Evolutionary conservation across 1,284 basidiomycete genomes (phyloP).

Genomic region (Sphaerobolus stellatus): DNA sequence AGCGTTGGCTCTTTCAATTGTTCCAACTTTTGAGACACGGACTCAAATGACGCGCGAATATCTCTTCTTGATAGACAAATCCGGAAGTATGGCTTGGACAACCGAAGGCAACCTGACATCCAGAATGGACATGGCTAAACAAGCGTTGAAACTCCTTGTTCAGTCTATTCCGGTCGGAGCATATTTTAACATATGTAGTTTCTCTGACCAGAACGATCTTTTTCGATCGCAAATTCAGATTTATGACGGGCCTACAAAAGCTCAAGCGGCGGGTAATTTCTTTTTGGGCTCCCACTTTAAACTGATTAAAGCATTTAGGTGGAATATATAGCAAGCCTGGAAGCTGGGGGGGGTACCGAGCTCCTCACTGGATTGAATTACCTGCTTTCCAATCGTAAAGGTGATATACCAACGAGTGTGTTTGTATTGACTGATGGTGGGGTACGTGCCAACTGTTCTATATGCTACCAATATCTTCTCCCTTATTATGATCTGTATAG

Average conservation of each 20-base stretch:
- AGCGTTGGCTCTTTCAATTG: conserved; percentile 8
- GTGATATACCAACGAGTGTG: conserved; percentile 39
- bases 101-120: too few species aligned
- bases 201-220: conserved; percentile 33
- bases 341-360: conserved; percentile 11
- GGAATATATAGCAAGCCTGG: neutral
- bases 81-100: conserved; percentile 43
- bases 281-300: neutral
- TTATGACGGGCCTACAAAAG: conserved; percentile 29
- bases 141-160: conserved; percentile 36
- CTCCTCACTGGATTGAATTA: neutral
- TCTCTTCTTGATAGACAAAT: conserved; percentile 47
- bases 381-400: neutral
- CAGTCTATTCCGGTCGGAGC: conserved; percentile 40
- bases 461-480: conserved; percentile 12
- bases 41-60: conserved; percentile 38
- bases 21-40: conserved; percentile 2
- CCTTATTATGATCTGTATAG: neutral
- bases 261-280: conserved; percentile 2
- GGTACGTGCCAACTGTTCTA: conserved; percentile 27
- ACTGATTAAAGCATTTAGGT: neutral
- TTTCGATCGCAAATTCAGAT: conserved; percentile 38
- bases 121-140: conserved; percentile 42
- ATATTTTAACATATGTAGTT: conserved; percentile 52
- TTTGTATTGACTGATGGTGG: conserved; percentile 58